Evolutionary conservation across 352 stramenopile genomes (phyloP).

Genomic region (Pelagophyceae sp.): DNA sequence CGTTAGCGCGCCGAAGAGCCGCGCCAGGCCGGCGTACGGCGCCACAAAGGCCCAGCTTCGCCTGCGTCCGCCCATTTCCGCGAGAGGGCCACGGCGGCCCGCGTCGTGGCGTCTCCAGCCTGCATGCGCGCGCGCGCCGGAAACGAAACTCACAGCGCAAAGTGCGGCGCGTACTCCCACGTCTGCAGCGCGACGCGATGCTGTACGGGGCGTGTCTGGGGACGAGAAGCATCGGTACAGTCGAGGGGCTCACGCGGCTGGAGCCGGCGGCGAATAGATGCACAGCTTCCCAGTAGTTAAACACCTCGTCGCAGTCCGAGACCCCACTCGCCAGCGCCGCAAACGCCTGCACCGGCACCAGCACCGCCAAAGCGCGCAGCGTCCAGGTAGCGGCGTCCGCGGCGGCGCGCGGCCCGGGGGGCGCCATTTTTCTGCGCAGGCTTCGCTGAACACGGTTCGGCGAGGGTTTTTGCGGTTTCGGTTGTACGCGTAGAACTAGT

Average conservation of each 20-base stretch:
- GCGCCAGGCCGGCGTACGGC: conserved; percentile 29
- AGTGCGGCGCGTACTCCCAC: conserved; percentile 75
- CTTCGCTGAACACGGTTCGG: no score
- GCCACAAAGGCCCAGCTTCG: conserved; percentile 88
- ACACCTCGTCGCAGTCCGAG: conserved; percentile 95
- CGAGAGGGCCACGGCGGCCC: no score
- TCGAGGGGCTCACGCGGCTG: neutral
- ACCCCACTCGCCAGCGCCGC: conserved; percentile 40
- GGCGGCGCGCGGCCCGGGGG: no score
- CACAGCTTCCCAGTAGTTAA: conserved; percentile 99
- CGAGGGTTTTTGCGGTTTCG: no score
- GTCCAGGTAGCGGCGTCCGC: no score
- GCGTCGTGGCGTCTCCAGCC: no score
- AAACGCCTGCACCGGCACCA: neutral
- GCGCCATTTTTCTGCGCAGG: no score
- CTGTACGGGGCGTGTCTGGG: neutral
- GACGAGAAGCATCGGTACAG: no score
- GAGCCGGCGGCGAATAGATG: conserved; percentile 62
- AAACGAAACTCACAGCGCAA: conserved; percentile 61
- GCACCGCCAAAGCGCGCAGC: neutral
- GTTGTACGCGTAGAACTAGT: no score
- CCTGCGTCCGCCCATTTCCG: no score
- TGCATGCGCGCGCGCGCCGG: no score
- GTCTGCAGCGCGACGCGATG: conserved; percentile 48
- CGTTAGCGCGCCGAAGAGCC: neutral